Evolutionary conservation across 495 filamentous ascomycete genomes (phyloP).

Genomic region (Aspergillus nidulans): DNA sequence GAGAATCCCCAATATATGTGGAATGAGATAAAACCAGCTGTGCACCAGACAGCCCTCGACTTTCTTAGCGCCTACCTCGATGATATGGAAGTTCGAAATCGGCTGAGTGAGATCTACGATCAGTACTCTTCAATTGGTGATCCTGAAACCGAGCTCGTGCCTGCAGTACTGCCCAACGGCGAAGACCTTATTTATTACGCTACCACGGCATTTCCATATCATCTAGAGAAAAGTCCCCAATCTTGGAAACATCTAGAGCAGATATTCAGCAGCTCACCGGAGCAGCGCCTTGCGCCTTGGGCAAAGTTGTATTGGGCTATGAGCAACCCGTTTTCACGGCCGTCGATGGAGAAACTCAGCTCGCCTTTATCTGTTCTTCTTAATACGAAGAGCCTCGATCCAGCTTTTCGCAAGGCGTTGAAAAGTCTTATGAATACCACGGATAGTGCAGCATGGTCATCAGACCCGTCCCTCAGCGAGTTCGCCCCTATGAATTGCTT

Average conservation of each 20-base stretch:
- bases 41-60: neutral
- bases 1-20: neutral
- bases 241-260: neutral
- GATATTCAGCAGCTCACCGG: neutral
- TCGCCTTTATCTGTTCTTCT: neutral
- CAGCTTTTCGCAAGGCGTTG: neutral
- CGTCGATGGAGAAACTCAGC: neutral
- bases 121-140: neutral
- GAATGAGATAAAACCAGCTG: neutral
- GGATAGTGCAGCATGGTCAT: neutral
- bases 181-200: neutral
- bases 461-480: no score
- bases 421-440: neutral
- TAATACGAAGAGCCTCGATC: neutral
- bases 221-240: neutral
- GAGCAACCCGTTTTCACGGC: neutral
- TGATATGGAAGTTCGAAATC: neutral
- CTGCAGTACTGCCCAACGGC: neutral
- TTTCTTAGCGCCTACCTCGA: neutral
- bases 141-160: neutral
- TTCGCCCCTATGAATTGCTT: neutral
- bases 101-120: neutral
- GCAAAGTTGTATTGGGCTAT: neutral
- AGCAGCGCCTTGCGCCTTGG: neutral
- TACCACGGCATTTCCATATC: neutral